Evolutionary conservation across 1,284 basidiomycete species (phyloP).

Genomic region (Boletus semigastroideus): DNA sequence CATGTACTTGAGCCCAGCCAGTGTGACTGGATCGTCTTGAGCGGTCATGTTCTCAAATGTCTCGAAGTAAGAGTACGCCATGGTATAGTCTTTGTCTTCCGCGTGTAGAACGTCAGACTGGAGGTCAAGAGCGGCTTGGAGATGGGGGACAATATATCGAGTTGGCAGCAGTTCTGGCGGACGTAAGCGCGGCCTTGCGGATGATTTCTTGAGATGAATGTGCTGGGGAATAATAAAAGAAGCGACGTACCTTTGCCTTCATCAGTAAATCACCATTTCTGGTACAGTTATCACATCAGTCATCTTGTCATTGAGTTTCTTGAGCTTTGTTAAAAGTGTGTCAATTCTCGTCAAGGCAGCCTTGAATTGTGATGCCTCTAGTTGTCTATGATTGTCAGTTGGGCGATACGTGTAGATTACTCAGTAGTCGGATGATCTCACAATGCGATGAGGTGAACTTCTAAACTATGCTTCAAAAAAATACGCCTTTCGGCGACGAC

Average conservation of each 20-base stretch:
- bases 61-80: constrained; percentile 98
- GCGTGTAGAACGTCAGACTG: constrained; percentile 93
- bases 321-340: constrained; percentile 84
- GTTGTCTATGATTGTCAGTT: constrained; percentile 48
- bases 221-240: not conserved
- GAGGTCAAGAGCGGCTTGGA: constrained; percentile 92
- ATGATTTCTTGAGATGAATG: not conserved
- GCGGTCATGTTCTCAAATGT: constrained; percentile 81
- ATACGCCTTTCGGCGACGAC: constrained; percentile 90
- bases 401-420: not conserved
- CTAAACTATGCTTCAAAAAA: constrained; percentile 93
- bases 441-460: constrained; percentile 86
- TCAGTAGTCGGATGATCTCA: constrained; percentile 37
- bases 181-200: constrained; percentile 83
- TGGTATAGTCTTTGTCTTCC: constrained; percentile 97
- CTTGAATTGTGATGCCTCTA: constrained; percentile 78
- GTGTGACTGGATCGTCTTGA: constrained; percentile 73
- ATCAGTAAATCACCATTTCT: too few species aligned
- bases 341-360: constrained; percentile 85
- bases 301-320: constrained; percentile 96
- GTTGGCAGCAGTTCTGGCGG: constrained; percentile 92
- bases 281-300: too few species aligned
- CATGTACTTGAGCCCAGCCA: constrained; percentile 97
- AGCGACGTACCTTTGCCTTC: constrained; percentile 72
- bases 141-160: constrained; percentile 95